Percentiles rank a stretch among this genome's conserved stretches.
These are phyloP conservation scores for Austroboletus eburneus DNA, from an alignment of 768 basidiomycete species.

Conservation along the genomic window DNA sequence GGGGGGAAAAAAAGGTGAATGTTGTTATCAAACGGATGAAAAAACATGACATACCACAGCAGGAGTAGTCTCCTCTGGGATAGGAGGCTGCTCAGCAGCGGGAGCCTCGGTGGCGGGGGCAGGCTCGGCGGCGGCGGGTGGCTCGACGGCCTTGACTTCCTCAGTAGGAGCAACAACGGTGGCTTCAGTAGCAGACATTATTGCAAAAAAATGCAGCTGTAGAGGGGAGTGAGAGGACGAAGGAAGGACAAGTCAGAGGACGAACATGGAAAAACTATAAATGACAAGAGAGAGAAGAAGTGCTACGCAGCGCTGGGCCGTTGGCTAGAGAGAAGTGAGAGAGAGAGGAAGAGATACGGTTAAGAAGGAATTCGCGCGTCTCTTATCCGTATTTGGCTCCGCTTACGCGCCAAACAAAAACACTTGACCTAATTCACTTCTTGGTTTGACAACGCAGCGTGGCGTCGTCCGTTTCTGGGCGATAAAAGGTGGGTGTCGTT, in stretches of 20 bases:
- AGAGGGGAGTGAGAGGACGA: slow-evolving; percentile 6
- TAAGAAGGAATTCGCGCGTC: slow-evolving; percentile 32
- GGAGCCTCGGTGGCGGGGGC: slow-evolving; percentile 29
- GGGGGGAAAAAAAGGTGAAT: background rate
- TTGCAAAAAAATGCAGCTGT: slow-evolving; percentile 55
- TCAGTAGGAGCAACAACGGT: slow-evolving; percentile 46
- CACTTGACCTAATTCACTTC: slow-evolving; percentile 30
- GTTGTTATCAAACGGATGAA: background rate
- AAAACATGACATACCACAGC: slow-evolving; percentile 29
- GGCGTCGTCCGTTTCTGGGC: slow-evolving; percentile 2
- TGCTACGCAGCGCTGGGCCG: slow-evolving; percentile 53
- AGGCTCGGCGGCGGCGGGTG: slow-evolving; percentile 29
- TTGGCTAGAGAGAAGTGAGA: slow-evolving; percentile 54
- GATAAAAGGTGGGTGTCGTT: too few relatives aligned
- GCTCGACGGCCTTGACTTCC: slow-evolving; percentile 50
- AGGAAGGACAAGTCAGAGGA: slow-evolving; percentile 12
- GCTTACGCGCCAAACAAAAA: slow-evolving; percentile 38
- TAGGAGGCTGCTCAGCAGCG: slow-evolving; percentile 21
- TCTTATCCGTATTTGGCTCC: slow-evolving; percentile 42
- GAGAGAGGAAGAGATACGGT: slow-evolving; percentile 47
- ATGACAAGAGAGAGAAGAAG: slow-evolving; percentile 57
- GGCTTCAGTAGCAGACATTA: slow-evolving; percentile 82
- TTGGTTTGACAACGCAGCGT: slow-evolving; percentile 9
- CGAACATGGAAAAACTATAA: slow-evolving; percentile 50
- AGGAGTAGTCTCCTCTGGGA: slow-evolving; percentile 32